phyloP scores from a whole-genome alignment of 1,284 basidiomycete genomes.

The Apiotrichum mycotoxinovorans region DNA sequence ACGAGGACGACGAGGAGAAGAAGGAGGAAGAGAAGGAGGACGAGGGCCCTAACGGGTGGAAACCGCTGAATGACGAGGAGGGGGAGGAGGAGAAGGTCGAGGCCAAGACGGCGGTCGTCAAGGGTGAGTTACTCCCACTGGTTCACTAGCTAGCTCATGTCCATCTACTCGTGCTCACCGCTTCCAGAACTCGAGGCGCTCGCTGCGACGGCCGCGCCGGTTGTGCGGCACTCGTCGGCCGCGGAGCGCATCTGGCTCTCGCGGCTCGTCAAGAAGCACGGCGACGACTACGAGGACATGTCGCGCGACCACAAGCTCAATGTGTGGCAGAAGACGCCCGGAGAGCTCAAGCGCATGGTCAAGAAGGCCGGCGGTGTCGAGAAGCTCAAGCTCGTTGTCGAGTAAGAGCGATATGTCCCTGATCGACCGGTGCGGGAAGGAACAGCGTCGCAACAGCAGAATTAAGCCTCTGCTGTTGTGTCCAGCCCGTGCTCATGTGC shows the following conservation, averaged over 20 bases:
- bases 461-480: no score
- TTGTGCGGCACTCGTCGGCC: constrained; percentile 62
- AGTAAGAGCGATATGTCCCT: no score
- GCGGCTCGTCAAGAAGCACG: constrained; percentile 67
- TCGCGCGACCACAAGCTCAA: constrained; percentile 75
- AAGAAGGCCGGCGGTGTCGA: constrained; percentile 36
- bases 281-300: constrained; percentile 71
- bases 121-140: no score
- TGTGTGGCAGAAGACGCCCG: constrained; percentile 77
- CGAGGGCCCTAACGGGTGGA: constrained; percentile 1
- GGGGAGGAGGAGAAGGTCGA: constrained; percentile 36
- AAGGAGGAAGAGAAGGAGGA: constrained; percentile 39
- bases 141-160: no score
- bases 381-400: constrained; percentile 10
- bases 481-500: no score
- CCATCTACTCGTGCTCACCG: neutral
- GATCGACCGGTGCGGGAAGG: no score
- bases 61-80: constrained; percentile 22
- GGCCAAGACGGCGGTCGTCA: constrained; percentile 50
- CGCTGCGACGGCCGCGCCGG: constrained; percentile 46
- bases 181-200: constrained; percentile 43
- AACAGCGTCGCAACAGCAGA: no score
- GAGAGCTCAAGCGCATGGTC: constrained; percentile 62
- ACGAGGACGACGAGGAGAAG: constrained; percentile 55
- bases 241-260: constrained; percentile 69